Conservation (phyloP, 2,329 filamentous ascomycete species). For the Xylogone sp. region DNA sequence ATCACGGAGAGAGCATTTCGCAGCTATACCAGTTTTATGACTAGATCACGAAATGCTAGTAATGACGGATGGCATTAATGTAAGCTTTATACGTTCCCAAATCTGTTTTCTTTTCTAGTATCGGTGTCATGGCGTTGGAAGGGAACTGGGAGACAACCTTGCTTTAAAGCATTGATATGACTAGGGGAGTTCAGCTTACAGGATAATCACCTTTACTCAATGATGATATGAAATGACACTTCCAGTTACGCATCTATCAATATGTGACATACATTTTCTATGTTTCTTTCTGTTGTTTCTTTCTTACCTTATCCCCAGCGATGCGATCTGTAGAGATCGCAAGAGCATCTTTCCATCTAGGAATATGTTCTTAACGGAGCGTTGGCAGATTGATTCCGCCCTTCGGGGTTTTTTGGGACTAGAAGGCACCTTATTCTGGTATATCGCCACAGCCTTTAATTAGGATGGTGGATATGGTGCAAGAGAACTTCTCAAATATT, state of each 20-base stretch:
- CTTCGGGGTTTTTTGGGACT: conserved; percentile 23
- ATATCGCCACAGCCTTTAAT: conserved; percentile 24
- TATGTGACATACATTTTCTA: conserved; percentile 4
- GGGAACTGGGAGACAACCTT: conserved; percentile 9
- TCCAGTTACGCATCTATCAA: not conserved
- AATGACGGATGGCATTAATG: conserved; percentile 39
- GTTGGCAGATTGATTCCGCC: conserved; percentile 54
- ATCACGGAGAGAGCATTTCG: conserved; percentile 82
- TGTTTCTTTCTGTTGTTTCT: not conserved
- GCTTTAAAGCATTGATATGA: conserved; percentile 12
- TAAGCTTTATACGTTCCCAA: conserved; percentile 43
- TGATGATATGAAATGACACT: not conserved
- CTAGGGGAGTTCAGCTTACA: conserved; percentile 9
- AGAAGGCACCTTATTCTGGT: conserved; percentile 30
- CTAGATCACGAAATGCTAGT: conserved; percentile 22
- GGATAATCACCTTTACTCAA: not conserved
- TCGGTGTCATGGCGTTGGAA: conserved; percentile 26
- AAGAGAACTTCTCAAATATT: conserved; percentile 31
- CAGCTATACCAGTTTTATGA: conserved; percentile 24
- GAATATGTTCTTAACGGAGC: conserved; percentile 76
- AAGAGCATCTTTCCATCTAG: conserved; percentile 66
- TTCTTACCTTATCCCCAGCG: conserved; percentile 48
- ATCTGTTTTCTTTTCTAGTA: conserved; percentile 17
- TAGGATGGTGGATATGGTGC: conserved; percentile 28
- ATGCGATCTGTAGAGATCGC: conserved; percentile 72